Evolutionary conservation across 805 yeast genomes (phyloP), one percentile per base, ranked within the genome.

Genomic region (Starmerella stigmatis): DNA sequence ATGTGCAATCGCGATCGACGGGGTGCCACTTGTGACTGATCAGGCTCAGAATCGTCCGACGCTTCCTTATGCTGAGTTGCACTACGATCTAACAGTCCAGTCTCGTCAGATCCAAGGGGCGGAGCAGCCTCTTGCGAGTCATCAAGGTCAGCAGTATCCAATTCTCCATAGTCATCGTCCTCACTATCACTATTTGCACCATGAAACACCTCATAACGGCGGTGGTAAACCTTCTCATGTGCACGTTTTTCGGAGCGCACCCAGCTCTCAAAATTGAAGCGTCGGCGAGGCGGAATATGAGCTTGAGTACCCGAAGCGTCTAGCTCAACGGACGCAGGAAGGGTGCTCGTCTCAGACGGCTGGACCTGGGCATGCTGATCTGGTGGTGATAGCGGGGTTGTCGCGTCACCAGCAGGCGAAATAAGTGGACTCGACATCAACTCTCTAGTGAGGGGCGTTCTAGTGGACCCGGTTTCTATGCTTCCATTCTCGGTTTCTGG

Each of bases 161-260:
- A 17, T 29, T 42, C 49, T 1, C 22, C 49, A 9, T 41, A 46
- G 13, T 55, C 58, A 7, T 42, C 50, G 26, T 52, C 55, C n/a
- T 51, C 55, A 30, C 52, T 52, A 22, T 52, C 55, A 35, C 53
- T 51, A 13, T 32, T 9, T 2, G 53, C 54, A 5, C 53, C 54
- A 30, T 49, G 51, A 16, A 43, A 51, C 10, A 35, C 41, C n/a
- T 15, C 31, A 27, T 45, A 39, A 9, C 44, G 16, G 4, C 43
- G 33, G 10, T 37, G 43, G 21, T 49, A 45, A 8, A 51, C 50
- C 19, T 39, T 26, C 16, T 51, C 54, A 28, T 49, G 51, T 2
- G 37, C 35, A 10, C 31, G 38, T 19, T 45, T 36, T 31, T 51
- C 54, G 8, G n/a, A 20, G 3, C 36, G 48, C 3, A 49, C 54